Base-by-base conservation (phyloP, 1,284 basidiomycete species). In the Cutaneotrichosporon sp. region DNA sequence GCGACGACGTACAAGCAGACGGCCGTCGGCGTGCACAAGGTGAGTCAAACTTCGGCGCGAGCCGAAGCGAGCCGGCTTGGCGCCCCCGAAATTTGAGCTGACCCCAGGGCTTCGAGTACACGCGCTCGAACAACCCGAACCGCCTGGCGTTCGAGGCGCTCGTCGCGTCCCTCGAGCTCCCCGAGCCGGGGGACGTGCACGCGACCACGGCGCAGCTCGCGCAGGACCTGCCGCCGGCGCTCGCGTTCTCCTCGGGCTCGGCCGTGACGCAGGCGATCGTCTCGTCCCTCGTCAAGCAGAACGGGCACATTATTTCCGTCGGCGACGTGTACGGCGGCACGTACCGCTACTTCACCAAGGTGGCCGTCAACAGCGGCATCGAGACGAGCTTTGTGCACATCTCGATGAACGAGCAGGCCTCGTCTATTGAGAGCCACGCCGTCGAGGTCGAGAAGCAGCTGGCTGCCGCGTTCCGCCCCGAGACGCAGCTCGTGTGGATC, bases 321-420 rank as follows among this genome's bases (percentile, higher is more conserved):
- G 92, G 92, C 75, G 91, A 93, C 73, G 90, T 93, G 8, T 97
- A 97, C 71, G 95, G 94, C 13, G 95, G 95, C 2, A 97, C 94
- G 0, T 90, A 89, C 79, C 84, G 91, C 25, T 95, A 95, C 79
- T 71, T 98, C 81, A 86, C 84, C 29, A 83, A 86, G 43, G 92
- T 92, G 0, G 76, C 83, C 0, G 83, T 86, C 50, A 86, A 85
- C 16, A 89, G 92, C 65, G 88, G 87, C 2, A 78, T 95, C 13
- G 83, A 90, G 66, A 87, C 88, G 0, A 89, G 89, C 0, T 97
- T 95, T 75, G 74, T 97, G n/a, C 90, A 97, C 76, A 82, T 97
- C 10, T 58, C 54, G 13, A 53, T 56, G 45, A 49, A 51, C 59
- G 56, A 56, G 34, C 42, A 52, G 29, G 54, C 57, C 14, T 46